Evolutionary conservation across 164 flowering plant genomes (phyloP), one percentile per base, ranked within the genome.

Genomic region (Stephania yunnanensis): DNA sequence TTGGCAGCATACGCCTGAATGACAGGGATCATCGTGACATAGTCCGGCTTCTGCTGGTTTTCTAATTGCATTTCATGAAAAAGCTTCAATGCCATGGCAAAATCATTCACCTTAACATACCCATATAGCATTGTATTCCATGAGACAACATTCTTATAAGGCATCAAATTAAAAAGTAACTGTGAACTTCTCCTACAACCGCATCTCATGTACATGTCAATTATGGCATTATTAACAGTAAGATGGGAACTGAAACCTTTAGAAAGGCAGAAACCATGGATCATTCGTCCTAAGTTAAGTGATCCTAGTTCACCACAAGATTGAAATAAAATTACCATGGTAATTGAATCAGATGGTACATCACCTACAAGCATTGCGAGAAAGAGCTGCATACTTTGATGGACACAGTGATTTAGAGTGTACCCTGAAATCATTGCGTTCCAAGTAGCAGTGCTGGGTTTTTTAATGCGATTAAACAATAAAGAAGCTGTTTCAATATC

Each of bases 61-160:
- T 82, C 84, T 65, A 65, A 81, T 46, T 45, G 83, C 83, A 85
- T 80, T 69, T 82, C 69, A 55, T 29, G 30, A 78, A 85, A 85
- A 31, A 83, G 25, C 65, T 46, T 46, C 69, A 80, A 22, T 17
- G 81, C 82, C 75, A 30, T 52, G 46, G 50, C 45, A n/a, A 77
- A 74, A 12, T 50, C 50, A 31, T 83, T 83, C 25, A 42, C 72
- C 70, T 71, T 78, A 6, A 78, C 75, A 61, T 78, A 80, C 42
- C 87, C 84, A 61, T 44, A 72, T 64, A 85, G 81, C 78, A 85
- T 65, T 13, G 81, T 82, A 67, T 83, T 83, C 86, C 84, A 85
- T 13, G 86, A 78, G 66, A 85, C 79, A 29, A 80, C 20, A 64
- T 78, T 85, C 67, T 80, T 81, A 1, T 1, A 15, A 5, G 73